Evolutionary conservation across 225 moss, liverwort and hornwort species (phyloP).

Genomic region (Bryum argenteum): DNA sequence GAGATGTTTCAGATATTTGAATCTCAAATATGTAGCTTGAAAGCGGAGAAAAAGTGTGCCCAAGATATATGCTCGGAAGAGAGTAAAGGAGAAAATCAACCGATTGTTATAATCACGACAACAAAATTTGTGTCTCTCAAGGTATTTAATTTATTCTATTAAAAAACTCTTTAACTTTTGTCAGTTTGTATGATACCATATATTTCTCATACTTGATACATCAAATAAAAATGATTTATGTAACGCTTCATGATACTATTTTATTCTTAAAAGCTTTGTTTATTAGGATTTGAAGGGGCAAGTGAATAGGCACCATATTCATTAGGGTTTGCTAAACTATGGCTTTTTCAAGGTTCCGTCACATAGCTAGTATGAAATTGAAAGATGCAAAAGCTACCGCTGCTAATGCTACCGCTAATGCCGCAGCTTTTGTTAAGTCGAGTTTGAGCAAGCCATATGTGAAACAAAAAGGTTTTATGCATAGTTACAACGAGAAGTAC

Average conservation of each 20-base stretch:
- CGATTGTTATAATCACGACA: too few relatives aligned
- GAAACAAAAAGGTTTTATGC: constrained; percentile 50
- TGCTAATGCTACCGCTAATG: background rate
- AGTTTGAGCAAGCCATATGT: constrained; percentile 52
- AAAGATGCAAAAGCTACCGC: constrained; percentile 46
- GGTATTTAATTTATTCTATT: too few relatives aligned
- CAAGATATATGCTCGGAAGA: too few relatives aligned
- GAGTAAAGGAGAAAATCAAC: too few relatives aligned
- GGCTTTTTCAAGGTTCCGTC: constrained; percentile 57
- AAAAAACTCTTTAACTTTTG: too few relatives aligned
- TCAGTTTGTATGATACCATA: background rate
- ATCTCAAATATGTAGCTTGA: too few relatives aligned
- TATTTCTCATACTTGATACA: background rate
- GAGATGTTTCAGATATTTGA: too few relatives aligned
- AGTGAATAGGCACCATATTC: background rate
- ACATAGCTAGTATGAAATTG: constrained; percentile 59
- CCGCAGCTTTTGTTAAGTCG: constrained; percentile 37
- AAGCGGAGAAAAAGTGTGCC: too few relatives aligned
- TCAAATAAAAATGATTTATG: background rate
- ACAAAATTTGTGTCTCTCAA: too few relatives aligned
- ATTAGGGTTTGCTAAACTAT: background rate
- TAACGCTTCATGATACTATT: background rate
- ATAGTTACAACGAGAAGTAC: constrained; percentile 79
- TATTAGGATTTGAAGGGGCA: background rate
- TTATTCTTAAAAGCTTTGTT: background rate